Conservation (phyloP, 345 rosid species). For the Populus euphratica region DNA sequence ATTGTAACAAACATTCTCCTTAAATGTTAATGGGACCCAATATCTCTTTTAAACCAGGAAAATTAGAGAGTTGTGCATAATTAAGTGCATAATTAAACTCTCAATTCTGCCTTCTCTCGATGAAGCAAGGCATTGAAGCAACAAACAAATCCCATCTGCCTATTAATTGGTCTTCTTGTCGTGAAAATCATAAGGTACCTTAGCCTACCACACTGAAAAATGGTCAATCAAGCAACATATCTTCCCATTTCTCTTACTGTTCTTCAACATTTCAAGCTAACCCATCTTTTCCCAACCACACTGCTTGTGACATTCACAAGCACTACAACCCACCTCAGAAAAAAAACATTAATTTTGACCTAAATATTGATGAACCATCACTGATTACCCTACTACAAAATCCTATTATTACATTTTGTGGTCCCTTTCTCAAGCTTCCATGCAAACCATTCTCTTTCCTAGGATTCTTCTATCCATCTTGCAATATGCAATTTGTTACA, state of each 20-base stretch:
- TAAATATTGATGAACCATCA: neutral
- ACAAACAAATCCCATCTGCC: neutral
- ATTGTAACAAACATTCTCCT: neutral
- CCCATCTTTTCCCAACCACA: slow-evolving; percentile 10
- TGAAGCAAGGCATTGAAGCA: neutral
- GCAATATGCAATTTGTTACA: neutral
- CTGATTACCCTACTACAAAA: neutral
- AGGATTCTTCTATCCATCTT: neutral
- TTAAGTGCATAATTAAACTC: neutral
- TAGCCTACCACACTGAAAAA: neutral
- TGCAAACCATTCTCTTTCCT: neutral
- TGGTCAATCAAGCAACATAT: neutral
- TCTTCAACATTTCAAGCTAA: neutral
- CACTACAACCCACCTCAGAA: neutral
- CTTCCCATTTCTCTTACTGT: neutral
- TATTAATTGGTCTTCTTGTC: neutral
- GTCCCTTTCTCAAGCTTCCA: neutral
- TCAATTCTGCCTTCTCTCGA: neutral
- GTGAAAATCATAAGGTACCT: neutral
- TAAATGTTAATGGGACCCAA: neutral
- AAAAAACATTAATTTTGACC: neutral
- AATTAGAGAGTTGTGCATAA: neutral
- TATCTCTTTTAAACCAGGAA: neutral
- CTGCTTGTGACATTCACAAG: neutral
- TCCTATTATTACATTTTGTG: neutral